Percentiles rank a stretch among this genome's conserved stretches.
Conservation (phyloP, 805 yeast species). For the Monosporozyma aquatica region DNA sequence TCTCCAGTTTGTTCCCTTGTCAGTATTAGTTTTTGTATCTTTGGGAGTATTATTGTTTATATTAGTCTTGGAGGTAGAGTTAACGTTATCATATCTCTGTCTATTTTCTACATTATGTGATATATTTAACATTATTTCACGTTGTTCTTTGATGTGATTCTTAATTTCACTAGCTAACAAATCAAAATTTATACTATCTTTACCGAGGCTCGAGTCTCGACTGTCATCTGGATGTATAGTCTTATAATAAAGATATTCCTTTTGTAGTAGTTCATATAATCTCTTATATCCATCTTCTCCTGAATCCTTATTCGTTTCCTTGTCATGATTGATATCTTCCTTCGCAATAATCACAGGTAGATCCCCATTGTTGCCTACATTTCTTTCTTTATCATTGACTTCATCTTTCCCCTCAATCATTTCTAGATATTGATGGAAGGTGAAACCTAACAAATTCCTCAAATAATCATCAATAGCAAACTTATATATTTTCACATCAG, state of each 20-base stretch:
- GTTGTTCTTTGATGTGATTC: slow-evolving; percentile 24
- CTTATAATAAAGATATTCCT: slow-evolving; percentile 25
- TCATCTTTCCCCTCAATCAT: background rate
- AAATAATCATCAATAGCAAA: slow-evolving; percentile 23
- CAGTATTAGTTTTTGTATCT: background rate
- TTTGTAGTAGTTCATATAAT: slow-evolving; percentile 21
- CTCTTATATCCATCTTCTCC: slow-evolving; percentile 16
- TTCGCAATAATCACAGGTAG: slow-evolving; percentile 7
- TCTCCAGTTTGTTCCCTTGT: too few relatives aligned
- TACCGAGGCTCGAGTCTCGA: background rate
- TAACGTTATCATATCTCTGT: background rate
- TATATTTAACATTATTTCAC: slow-evolving; percentile 16
- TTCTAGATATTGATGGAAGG: slow-evolving; percentile 12
- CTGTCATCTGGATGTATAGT: slow-evolving; percentile 11
- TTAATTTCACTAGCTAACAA: slow-evolving; percentile 24
- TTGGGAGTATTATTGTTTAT: background rate
- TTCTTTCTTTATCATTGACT: slow-evolving; percentile 3
- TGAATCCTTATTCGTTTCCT: slow-evolving; percentile 15
- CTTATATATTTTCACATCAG: slow-evolving; percentile 26
- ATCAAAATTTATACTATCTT: slow-evolving; percentile 11
- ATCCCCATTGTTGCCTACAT: slow-evolving; percentile 10
- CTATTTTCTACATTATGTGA: slow-evolving; percentile 11
- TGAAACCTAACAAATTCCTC: slow-evolving; percentile 27
- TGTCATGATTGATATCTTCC: too few relatives aligned
- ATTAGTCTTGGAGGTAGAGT: background rate